phyloP scores from a whole-genome alignment of 192 early-diverging fungal species.

The Coemansia sp. region DNA sequence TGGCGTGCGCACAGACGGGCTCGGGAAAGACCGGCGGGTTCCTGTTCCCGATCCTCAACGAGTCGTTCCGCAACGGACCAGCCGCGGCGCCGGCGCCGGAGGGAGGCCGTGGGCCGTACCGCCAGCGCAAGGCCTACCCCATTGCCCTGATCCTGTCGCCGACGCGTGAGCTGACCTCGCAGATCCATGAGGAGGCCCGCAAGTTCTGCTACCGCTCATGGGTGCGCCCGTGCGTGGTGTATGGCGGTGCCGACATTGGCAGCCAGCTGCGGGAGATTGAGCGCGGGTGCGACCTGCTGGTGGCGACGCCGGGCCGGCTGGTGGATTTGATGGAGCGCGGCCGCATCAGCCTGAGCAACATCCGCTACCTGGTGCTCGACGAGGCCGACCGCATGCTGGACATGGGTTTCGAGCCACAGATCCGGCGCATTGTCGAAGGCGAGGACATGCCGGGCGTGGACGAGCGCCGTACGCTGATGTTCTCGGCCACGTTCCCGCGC shows the following conservation, averaged over 20 bases:
- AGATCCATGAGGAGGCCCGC: conserved; percentile 64
- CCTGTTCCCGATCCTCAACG: conserved; percentile 91
- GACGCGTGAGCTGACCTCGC: conserved; percentile 69
- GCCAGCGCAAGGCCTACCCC: conserved; percentile 57
- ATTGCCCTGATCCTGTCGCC: conserved; percentile 68
- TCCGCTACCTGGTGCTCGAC: conserved; percentile 73
- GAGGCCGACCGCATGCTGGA: conserved; percentile 95
- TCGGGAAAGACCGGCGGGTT: conserved; percentile 95
- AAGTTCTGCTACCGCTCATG: conserved; percentile 84
- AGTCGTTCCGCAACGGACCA: conserved; percentile 84
- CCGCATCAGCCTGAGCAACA: conserved; percentile 61
- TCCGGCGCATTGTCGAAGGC: conserved; percentile 77
- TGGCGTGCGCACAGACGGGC: conserved; percentile 99
- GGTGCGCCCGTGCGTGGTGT: conserved; percentile 88
- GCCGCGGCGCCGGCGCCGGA: conserved; percentile 43
- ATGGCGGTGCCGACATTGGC: conserved; percentile 91
- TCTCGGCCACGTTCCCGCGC: conserved; percentile 95
- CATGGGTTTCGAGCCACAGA: conserved; percentile 96
- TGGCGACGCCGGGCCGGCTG: conserved; percentile 92
- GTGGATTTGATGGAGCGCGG: conserved; percentile 85
- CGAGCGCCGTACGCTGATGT: conserved; percentile 89
- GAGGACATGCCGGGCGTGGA: conserved; percentile 70
- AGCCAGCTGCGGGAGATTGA: conserved; percentile 82
- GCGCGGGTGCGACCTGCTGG: conserved; percentile 88
- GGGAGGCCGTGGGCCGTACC: conserved; percentile 47